Evolutionary conservation across 1,284 basidiomycete species (phyloP).

Genomic region (Omphalotus olearius): DNA sequence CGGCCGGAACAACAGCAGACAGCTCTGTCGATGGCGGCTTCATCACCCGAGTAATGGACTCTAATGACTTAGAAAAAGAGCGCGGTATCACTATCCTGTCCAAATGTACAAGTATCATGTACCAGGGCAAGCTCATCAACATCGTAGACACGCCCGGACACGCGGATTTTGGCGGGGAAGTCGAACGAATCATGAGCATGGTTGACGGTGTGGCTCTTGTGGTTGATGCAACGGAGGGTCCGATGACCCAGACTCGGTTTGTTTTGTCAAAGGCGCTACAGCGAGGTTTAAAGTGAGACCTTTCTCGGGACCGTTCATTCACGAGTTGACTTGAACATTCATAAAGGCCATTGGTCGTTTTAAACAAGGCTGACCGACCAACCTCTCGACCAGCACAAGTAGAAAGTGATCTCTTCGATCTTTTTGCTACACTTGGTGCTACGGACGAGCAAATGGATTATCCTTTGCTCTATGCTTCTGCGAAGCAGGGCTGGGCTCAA

Average conservation of each 20-base stretch:
- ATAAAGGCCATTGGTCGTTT: slow-evolving; percentile 36
- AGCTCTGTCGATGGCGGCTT: slow-evolving; percentile 33
- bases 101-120: slow-evolving; percentile 41
- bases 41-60: slow-evolving; percentile 44
- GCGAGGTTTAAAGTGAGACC: slow-evolving; percentile 35
- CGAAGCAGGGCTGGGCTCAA: slow-evolving; percentile 44
- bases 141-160: slow-evolving; percentile 48
- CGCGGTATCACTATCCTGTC: slow-evolving; percentile 49
- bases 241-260: slow-evolving; percentile 47
- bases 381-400: slow-evolving; percentile 38
- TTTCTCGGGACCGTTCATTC: not conserved
- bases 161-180: slow-evolving; percentile 47
- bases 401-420: slow-evolving; percentile 43
- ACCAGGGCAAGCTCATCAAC: slow-evolving; percentile 38
- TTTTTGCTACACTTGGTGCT: slow-evolving; percentile 43
- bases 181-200: slow-evolving; percentile 46
- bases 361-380: slow-evolving; percentile 42
- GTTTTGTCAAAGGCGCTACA: slow-evolving; percentile 39
- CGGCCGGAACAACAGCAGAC: slow-evolving; percentile 28
- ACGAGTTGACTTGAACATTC: not conserved
- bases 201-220: slow-evolving; percentile 44
- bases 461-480: slow-evolving; percentile 42
- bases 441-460: slow-evolving; percentile 47
- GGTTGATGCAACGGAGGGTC: slow-evolving; percentile 44
- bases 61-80: slow-evolving; percentile 43